Percentiles rank a stretch among this genome's conserved stretches.
Evolutionary conservation across 805 yeast genomes (phyloP).

Genomic region (Myxozyma melibiosi): DNA sequence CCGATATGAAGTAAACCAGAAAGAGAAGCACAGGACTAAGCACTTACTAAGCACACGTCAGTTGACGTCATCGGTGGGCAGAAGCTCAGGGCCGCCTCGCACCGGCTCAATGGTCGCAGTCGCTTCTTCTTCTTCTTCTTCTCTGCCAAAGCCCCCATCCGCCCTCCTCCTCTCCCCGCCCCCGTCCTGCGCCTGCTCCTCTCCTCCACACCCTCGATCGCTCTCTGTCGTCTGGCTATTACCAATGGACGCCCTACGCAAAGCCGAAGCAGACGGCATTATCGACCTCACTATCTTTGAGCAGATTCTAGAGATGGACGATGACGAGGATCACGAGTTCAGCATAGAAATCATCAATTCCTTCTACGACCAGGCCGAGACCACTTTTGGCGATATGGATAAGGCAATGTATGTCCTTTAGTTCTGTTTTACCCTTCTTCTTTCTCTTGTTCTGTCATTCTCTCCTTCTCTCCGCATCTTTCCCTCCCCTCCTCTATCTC

Average conservation of each 20-base stretch:
- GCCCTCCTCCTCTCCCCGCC: background rate
- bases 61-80: too few species aligned
- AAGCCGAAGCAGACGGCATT: constrained; percentile 48
- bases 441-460: background rate
- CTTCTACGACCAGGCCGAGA: constrained; percentile 85
- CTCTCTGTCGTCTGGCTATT: background rate
- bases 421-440: background rate
- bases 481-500: background rate
- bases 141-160: background rate
- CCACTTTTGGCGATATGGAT: constrained; percentile 74
- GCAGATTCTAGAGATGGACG: constrained; percentile 93
- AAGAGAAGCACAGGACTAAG: background rate
- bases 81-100: too few species aligned
- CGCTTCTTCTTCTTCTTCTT: background rate
- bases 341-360: constrained; percentile 75
- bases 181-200: background rate
- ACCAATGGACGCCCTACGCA: constrained; percentile 6
- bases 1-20: too few species aligned
- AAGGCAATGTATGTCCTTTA: constrained; percentile 46
- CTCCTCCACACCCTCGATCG: constrained; percentile 2
- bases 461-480: background rate
- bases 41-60: too few species aligned
- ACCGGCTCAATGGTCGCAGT: too few species aligned
- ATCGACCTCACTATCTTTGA: constrained; percentile 87
- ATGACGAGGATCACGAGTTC: constrained; percentile 77